Evolutionary conservation across 768 basidiomycete genomes (phyloP).

Genomic region (Naganishia kalamii): DNA sequence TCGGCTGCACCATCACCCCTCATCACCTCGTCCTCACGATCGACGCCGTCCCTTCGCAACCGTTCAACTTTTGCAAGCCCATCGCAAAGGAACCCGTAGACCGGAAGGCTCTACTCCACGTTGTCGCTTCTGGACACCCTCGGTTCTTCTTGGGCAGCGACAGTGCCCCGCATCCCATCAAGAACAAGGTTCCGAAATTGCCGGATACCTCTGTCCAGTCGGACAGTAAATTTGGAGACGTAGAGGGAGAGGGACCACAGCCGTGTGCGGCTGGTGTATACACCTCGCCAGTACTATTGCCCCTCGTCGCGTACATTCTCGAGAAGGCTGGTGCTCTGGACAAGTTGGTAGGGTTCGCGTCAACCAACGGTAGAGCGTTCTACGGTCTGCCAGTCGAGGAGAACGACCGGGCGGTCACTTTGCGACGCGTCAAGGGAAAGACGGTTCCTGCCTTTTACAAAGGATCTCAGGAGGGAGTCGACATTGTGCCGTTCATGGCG

Average conservation of each 20-base stretch:
- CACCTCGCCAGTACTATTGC: slow-evolving; percentile 84
- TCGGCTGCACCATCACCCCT: slow-evolving; percentile 93
- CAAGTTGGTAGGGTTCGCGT: slow-evolving; percentile 71
- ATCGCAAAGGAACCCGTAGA: slow-evolving; percentile 95
- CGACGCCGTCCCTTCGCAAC: slow-evolving; percentile 93
- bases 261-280: slow-evolving; percentile 95
- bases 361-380: slow-evolving; percentile 69
- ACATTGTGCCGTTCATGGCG: slow-evolving; percentile 56
- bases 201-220: slow-evolving; percentile 6
- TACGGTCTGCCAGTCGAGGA: slow-evolving; percentile 52
- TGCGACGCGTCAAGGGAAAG: slow-evolving; percentile 31
- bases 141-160: slow-evolving; percentile 97
- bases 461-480: slow-evolving; percentile 14
- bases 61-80: slow-evolving; percentile 95
- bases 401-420: slow-evolving; percentile 31
- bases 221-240: slow-evolving; percentile 18
- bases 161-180: slow-evolving; percentile 79
- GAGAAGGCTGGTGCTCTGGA: slow-evolving; percentile 82
- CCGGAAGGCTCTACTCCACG: slow-evolving; percentile 68
- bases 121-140: slow-evolving; percentile 72
- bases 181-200: slow-evolving; percentile 39
- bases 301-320: slow-evolving; percentile 78
- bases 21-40: slow-evolving; percentile 91
- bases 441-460: slow-evolving; percentile 52
- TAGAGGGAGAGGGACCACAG: slow-evolving; percentile 50